Percentiles rank a stretch among this genome's conserved stretches.
phyloP scores from a whole-genome alignment of 164 flowering plant genomes.

The Vitis rupestris region DNA sequence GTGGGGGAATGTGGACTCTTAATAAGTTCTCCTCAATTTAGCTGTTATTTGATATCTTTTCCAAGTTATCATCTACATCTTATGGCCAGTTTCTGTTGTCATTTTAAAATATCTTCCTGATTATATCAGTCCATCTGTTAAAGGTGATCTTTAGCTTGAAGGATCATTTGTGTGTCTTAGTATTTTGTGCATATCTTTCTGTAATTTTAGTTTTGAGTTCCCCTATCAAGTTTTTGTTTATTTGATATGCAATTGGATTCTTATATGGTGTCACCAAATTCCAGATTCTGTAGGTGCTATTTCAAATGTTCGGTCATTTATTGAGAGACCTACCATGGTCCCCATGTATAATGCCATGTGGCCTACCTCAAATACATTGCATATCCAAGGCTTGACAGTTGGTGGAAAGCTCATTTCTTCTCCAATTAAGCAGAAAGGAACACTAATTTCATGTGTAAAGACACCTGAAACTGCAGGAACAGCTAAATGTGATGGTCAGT shows the following conservation, averaged over 20 bases:
- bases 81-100: no score
- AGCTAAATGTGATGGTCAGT: slow-evolving; percentile 47
- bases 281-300: slow-evolving; percentile 38
- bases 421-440: slow-evolving; percentile 19
- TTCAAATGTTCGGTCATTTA: slow-evolving; percentile 20
- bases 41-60: no score
- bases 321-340: slow-evolving; percentile 34
- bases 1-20: no score
- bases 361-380: slow-evolving; percentile 14
- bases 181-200: background rate
- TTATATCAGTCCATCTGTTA: no score
- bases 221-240: no score
- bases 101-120: no score
- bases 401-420: slow-evolving; percentile 29
- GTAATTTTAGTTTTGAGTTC: background rate
- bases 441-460: slow-evolving; percentile 31
- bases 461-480: slow-evolving; percentile 38
- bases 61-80: no score
- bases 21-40: no score
- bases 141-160: no score
- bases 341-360: slow-evolving; percentile 14
- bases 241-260: background rate
- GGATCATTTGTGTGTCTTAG: background rate
- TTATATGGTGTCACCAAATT: slow-evolving; percentile 10
- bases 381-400: slow-evolving; percentile 19